phyloP scores from a whole-genome alignment of 768 basidiomycete species.

The Arthromyces matolae region DNA sequence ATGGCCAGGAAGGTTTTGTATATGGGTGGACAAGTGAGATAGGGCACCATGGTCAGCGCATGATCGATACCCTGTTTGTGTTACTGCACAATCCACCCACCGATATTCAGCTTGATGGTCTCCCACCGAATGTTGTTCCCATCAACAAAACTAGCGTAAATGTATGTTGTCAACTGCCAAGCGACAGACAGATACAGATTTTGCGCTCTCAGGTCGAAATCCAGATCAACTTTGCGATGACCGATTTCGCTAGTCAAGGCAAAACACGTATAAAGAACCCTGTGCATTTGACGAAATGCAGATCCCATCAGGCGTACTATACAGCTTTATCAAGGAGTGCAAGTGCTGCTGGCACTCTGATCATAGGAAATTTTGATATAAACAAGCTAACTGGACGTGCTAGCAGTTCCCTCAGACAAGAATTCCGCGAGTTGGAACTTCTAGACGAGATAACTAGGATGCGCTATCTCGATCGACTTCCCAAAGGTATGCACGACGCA shows the following conservation, averaged over 20 bases:
- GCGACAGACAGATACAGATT: too few relatives aligned
- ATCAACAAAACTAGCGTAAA: too few relatives aligned
- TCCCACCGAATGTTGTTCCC: conserved; percentile 31
- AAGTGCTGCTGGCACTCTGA: too few relatives aligned
- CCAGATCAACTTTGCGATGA: too few relatives aligned
- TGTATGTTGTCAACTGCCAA: too few relatives aligned
- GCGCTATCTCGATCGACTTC: conserved; percentile 18
- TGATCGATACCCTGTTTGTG: conserved; percentile 28
- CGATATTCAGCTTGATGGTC: conserved; percentile 17
- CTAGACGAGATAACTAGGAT: conserved; percentile 32
- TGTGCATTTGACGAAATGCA: too few relatives aligned
- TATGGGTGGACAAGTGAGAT: conserved; percentile 8
- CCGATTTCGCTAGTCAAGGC: too few relatives aligned
- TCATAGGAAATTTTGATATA: neutral
- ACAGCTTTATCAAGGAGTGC: too few relatives aligned
- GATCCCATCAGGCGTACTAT: too few relatives aligned
- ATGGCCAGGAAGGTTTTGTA: conserved; percentile 28
- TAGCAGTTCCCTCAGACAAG: conserved; percentile 26
- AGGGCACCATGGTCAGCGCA: conserved; percentile 7
- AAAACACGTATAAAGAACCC: too few relatives aligned
- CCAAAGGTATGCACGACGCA: conserved; percentile 8
- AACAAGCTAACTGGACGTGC: conserved; percentile 23
- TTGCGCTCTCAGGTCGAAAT: too few relatives aligned
- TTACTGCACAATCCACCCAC: conserved; percentile 22
- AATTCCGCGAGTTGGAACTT: conserved; percentile 31